Evolutionary conservation across 2,329 filamentous ascomycete species (phyloP).

Genomic region (Ilyonectria robusta): DNA sequence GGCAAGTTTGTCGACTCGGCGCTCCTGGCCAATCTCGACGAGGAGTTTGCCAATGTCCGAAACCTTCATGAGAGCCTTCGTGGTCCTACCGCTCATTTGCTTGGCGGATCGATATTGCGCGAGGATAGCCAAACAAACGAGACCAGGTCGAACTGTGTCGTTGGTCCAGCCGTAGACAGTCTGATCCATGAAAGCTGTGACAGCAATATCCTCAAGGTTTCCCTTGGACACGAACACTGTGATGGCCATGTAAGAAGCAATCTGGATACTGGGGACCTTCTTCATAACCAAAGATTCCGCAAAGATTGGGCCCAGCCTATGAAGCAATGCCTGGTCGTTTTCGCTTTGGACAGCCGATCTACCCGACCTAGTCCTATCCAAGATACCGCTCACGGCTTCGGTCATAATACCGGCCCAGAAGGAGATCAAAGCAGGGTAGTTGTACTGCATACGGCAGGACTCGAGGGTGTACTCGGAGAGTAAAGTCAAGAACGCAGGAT

Average conservation of each 20-base stretch:
- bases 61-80: slow-evolving; percentile 77
- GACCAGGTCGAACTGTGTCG: slow-evolving; percentile 79
- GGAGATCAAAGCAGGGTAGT: slow-evolving; percentile 83
- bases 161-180: slow-evolving; percentile 82
- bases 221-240: slow-evolving; percentile 89
- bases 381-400: slow-evolving; percentile 85
- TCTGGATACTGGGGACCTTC: slow-evolving; percentile 82
- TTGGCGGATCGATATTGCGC: slow-evolving; percentile 83
- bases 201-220: slow-evolving; percentile 80
- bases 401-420: slow-evolving; percentile 94
- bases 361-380: slow-evolving; percentile 84
- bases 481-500: slow-evolving; percentile 79
- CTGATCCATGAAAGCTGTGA: slow-evolving; percentile 93
- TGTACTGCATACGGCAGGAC: slow-evolving; percentile 78
- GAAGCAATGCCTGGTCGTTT: slow-evolving; percentile 84
- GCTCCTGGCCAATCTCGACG: slow-evolving; percentile 73
- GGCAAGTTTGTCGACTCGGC: slow-evolving; percentile 78
- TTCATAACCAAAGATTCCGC: slow-evolving; percentile 84
- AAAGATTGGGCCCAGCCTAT: slow-evolving; percentile 76
- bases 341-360: slow-evolving; percentile 82
- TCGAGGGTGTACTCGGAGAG: slow-evolving; percentile 86
- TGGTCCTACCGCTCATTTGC: slow-evolving; percentile 77
- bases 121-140: slow-evolving; percentile 85
- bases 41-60: slow-evolving; percentile 72
- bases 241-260: slow-evolving; percentile 93